A percentile compares a stretch with the other conserved stretches of the same genome.
Evolutionary conservation across 2,329 filamentous ascomycete genomes (phyloP).

Genomic region (Apiospora saccharicola): DNA sequence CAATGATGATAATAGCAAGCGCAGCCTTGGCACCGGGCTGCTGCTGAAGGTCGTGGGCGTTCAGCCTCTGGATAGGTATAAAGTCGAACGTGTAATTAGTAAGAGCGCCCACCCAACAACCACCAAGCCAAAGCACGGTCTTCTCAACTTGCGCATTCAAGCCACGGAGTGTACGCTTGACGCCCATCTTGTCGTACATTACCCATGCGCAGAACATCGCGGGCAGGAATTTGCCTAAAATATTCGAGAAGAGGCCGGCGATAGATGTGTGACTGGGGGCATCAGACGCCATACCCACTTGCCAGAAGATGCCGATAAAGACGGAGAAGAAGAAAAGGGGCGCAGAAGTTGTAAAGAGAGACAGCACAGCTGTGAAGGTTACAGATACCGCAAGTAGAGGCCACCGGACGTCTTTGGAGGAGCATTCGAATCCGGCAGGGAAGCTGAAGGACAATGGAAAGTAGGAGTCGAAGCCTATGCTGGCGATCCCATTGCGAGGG

Average conservation of each 20-base stretch:
- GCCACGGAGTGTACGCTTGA: constrained; percentile 73
- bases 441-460: constrained; percentile 92
- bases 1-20: constrained; percentile 77
- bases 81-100: constrained; percentile 96
- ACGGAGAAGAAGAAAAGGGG: constrained; percentile 84
- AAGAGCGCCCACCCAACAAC: constrained; percentile 87
- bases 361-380: constrained; percentile 78
- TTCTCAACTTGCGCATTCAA: constrained; percentile 89
- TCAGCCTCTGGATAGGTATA: constrained; percentile 94
- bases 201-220: constrained; percentile 88
- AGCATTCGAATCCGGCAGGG: constrained; percentile 67
- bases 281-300: constrained; percentile 89
- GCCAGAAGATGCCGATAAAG: constrained; percentile 86
- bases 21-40: constrained; percentile 90
- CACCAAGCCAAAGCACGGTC: constrained; percentile 87
- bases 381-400: constrained; percentile 81
- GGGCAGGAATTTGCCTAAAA: constrained; percentile 84
- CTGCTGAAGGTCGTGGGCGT: constrained; percentile 83
- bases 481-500: constrained; percentile 76
- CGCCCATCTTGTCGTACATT: constrained; percentile 83
- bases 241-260: constrained; percentile 75
- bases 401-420: constrained; percentile 83
- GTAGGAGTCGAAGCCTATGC: constrained; percentile 81
- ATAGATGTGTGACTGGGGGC: constrained; percentile 75
- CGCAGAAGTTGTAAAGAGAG: constrained; percentile 81